Evolutionary conservation across 2,329 filamentous ascomycete genomes (phyloP).

Genomic region (Elsinoe ampelina): DNA sequence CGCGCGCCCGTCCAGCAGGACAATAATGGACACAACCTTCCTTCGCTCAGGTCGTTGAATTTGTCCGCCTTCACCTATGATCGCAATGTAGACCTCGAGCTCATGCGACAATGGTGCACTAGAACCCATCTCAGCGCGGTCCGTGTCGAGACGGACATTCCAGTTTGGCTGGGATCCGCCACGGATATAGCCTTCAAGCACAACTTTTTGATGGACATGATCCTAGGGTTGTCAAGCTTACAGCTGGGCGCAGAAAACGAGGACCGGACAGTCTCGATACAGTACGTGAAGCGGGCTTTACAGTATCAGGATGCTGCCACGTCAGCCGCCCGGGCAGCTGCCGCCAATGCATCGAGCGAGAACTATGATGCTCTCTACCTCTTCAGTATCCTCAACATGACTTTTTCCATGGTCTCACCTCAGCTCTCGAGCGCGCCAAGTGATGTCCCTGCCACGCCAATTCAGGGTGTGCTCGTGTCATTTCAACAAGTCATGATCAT

Average conservation of each 20-base stretch:
- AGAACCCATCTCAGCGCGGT: neutral
- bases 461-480: neutral
- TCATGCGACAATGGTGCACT: slow-evolving; percentile 7
- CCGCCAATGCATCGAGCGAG: neutral
- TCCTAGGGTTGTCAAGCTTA: neutral
- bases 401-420: slow-evolving; percentile 4
- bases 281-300: neutral
- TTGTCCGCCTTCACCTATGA: neutral
- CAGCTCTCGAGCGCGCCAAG: neutral
- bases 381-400: neutral
- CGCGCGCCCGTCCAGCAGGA: neutral
- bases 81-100: neutral
- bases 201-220: slow-evolving; percentile 4
- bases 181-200: slow-evolving; percentile 5
- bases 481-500: slow-evolving; percentile 2
- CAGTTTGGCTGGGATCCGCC: neutral
- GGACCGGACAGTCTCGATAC: neutral
- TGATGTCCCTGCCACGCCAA: neutral
- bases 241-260: neutral
- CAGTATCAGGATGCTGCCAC: slow-evolving; percentile 4
- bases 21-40: neutral
- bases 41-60: neutral
- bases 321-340: neutral
- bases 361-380: neutral
- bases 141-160: neutral